Percentiles rank a stretch among this genome's conserved stretches.
Evolutionary conservation across 495 filamentous ascomycete species (phyloP).

Genomic region (Baudoinia panamericana): DNA sequence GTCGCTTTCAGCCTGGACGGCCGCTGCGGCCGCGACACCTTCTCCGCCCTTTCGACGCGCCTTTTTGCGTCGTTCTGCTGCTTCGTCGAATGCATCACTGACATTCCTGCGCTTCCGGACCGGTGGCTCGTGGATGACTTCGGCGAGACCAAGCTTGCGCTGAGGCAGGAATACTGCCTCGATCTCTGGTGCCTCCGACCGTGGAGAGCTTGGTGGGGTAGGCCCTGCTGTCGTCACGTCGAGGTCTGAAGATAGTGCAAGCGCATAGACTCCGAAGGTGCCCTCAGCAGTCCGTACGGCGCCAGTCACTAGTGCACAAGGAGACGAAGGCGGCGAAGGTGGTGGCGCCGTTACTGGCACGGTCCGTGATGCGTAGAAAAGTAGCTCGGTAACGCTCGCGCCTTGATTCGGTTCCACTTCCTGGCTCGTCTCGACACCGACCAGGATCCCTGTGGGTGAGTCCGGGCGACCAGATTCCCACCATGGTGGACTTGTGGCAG

Average conservation of each 20-base stretch:
- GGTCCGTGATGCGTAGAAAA: conserved; percentile 37
- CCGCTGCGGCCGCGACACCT: conserved; percentile 42
- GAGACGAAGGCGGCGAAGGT: conserved; percentile 31
- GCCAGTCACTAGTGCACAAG: too few species aligned
- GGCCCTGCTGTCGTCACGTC: conserved; percentile 13
- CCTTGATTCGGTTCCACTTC: not conserved
- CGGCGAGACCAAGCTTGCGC: not conserved
- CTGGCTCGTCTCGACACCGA: conserved; percentile 1
- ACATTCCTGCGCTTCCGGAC: conserved; percentile 44
- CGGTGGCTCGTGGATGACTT: conserved; percentile 18
- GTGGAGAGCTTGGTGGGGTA: conserved; percentile 7
- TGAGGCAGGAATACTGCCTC: conserved; percentile 21
- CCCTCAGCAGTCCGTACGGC: too few species aligned
- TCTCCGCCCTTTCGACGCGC: conserved; percentile 43
- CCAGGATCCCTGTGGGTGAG: conserved; percentile 14
- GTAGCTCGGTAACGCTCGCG: conserved; percentile 36
- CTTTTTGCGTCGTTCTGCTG: conserved; percentile 42
- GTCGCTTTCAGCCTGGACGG: conserved; percentile 1
- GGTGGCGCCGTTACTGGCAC: conserved; percentile 25
- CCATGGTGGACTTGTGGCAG: conserved; percentile 1
- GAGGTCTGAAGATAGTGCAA: conserved; percentile 32
- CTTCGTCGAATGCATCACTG: conserved; percentile 45
- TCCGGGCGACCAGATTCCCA: conserved; percentile 8
- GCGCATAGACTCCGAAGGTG: conserved; percentile 24
- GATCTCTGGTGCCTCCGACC: not conserved